Percentiles rank a stretch among this genome's conserved stretches.
Conservation (phyloP, 805 yeast genomes). For the Cyberlindnera suaveolens region DNA sequence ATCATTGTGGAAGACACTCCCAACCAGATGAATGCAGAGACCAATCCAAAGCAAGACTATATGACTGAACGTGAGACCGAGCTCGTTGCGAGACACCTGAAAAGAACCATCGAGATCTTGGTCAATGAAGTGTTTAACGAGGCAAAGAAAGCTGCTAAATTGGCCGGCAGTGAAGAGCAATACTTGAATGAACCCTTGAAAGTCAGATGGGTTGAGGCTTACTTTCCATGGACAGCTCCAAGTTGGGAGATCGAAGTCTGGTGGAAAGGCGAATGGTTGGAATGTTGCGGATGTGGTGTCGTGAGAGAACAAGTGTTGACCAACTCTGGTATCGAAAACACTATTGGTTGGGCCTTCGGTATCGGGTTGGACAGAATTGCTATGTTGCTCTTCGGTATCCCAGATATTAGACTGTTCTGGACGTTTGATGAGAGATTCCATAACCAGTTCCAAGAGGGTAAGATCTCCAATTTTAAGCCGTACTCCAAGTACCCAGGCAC, state of each 20-base stretch:
- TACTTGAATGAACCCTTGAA: conserved; percentile 69
- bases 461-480: conserved; percentile 70
- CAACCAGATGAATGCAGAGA: conserved; percentile 42
- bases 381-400: conserved; percentile 90
- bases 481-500: conserved; percentile 91
- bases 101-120: conserved; percentile 76
- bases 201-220: conserved; percentile 92
- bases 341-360: conserved; percentile 97
- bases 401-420: conserved; percentile 95
- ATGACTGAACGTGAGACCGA: conserved; percentile 67
- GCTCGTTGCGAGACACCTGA: conserved; percentile 69
- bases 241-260: conserved; percentile 98
- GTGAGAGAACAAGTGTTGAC: conserved; percentile 72
- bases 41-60: conserved; percentile 75
- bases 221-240: conserved; percentile 98
- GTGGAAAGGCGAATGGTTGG: conserved; percentile 99
- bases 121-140: conserved; percentile 77
- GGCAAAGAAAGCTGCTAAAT: conserved; percentile 55
- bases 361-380: conserved; percentile 93
- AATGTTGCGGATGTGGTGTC: conserved; percentile 93
- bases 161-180: conserved; percentile 53
- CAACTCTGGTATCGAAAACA: conserved; percentile 61
- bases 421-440: conserved; percentile 71
- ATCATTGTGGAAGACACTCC: conserved; percentile 74
- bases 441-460: conserved; percentile 60